phyloP scores from a whole-genome alignment of 2,329 filamentous ascomycete genomes.

The Macrophomina pseudophaseolina region DNA sequence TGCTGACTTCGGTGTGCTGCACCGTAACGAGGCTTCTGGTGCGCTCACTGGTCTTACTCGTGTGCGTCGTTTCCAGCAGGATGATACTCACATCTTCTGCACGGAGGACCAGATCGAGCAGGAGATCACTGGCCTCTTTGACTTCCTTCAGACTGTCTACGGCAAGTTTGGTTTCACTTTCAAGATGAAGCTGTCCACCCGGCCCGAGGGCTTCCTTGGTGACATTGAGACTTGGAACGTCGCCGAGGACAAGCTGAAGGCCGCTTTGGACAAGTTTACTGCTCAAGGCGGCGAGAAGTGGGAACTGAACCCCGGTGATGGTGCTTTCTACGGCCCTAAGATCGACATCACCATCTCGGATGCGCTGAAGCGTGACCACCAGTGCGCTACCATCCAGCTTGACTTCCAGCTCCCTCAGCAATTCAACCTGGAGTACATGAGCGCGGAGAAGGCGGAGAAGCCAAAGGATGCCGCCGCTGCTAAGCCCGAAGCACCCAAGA shows the following conservation, averaged over 20 bases:
- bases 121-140: conserved; percentile 83
- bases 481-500: conserved; percentile 29
- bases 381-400: conserved; percentile 93
- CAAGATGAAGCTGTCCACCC: conserved; percentile 92
- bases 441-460: conserved; percentile 69
- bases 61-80: conserved; percentile 86
- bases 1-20: conserved; percentile 86
- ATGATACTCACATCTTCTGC: conserved; percentile 92
- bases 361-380: conserved; percentile 80
- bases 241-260: conserved; percentile 80
- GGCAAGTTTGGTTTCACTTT: conserved; percentile 87
- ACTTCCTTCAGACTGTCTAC: conserved; percentile 82
- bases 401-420: conserved; percentile 86
- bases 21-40: conserved; percentile 84
- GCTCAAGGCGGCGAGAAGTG: conserved; percentile 69
- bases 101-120: conserved; percentile 75
- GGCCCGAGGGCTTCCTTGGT: conserved; percentile 87
- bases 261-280: conserved; percentile 70
- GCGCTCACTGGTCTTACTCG: conserved; percentile 81
- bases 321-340: conserved; percentile 98
- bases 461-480: conserved; percentile 39
- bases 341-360: conserved; percentile 96
- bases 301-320: conserved; percentile 93
- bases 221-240: conserved; percentile 86
- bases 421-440: conserved; percentile 87